Conservation (phyloP, 2,329 filamentous ascomycete species). For the Alternaria sp. region DNA sequence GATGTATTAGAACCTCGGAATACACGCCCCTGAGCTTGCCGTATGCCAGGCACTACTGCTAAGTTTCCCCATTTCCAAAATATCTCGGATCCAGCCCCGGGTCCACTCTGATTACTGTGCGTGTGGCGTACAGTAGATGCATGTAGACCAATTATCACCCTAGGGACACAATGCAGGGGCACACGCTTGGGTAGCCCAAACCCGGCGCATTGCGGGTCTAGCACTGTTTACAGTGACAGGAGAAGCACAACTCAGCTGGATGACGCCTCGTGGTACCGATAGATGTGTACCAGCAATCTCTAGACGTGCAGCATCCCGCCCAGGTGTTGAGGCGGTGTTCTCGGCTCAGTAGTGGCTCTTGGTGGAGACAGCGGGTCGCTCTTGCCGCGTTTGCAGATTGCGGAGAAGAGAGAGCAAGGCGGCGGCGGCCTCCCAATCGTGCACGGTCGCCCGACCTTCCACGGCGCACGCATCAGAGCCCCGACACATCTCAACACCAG, state of each 20-base stretch:
- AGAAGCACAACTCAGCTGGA: neutral
- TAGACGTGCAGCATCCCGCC: conserved; percentile 1
- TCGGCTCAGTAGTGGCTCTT: conserved; percentile 18
- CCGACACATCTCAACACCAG: conserved; percentile 15
- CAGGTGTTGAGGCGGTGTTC: conserved; percentile 13
- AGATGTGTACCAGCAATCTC: conserved; percentile 4
- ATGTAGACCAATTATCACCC: conserved; percentile 10
- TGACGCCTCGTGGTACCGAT: neutral
- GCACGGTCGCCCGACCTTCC: conserved; percentile 33
- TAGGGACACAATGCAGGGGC: conserved; percentile 17
- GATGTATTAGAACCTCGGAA: neutral
- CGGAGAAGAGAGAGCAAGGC: conserved; percentile 32
- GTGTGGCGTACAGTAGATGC: conserved; percentile 13
- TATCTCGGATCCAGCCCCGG: neutral
- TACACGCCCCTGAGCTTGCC: neutral
- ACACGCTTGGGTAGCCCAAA: conserved; percentile 7
- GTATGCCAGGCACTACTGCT: neutral
- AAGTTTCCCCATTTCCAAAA: neutral
- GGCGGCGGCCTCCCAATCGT: conserved; percentile 29
- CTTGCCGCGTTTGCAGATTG: conserved; percentile 37
- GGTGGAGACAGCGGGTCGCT: conserved; percentile 33
- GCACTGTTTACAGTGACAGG: neutral
- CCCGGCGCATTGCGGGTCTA: conserved; percentile 12
- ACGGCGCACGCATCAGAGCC: conserved; percentile 10
- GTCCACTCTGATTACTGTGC: conserved; percentile 1